Base-by-base conservation (phyloP, 345 rosid genomes). In the Cochlearia excelsa region DNA sequence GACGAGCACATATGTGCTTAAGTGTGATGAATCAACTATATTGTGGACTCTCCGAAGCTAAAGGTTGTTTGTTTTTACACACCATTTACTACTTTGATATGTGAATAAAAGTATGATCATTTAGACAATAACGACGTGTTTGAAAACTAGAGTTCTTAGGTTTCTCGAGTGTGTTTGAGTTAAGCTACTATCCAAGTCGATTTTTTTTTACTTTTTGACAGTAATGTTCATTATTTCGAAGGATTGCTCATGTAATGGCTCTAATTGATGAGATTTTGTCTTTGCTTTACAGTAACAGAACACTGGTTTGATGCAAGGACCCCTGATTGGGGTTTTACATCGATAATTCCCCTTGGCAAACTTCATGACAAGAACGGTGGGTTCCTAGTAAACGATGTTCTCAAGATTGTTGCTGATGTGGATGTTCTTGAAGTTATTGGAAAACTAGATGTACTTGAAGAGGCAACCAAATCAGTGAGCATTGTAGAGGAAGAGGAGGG, bases 371-470 rank as follows among this genome's bases (percentile, higher is more conserved):
- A 49, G 6, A n/a, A 29, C 47, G 30, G 65, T 1, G 66, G 57
- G n/a, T 62, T 51, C 30, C 57, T 49, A 4, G 53, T 74, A 41
- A 81, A 84, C 69, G 90, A 84, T 45, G 70, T 77, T 1, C 78
- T 82, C 56, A 63, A 79, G 6, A 64, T 91, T 48, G 91, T 81
- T 79, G 89, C 75, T 53, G 94, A 85, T 71, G 76, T 91, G 49
- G 29, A 59, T 0, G 31, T 64, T 52, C 67, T 61, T 47, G 54
- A 59, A 69, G 4, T 43, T n/a, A 54, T 61, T 39, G 72, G 71
- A 0, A 67, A 67, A 43, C 5, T 67, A 11, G 65, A 67, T 3
- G 58, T 37, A 3, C 1, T 8, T 4, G 40, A 34, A 34, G 37
- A 34, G 37, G 37, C 37, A 34, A 34, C 37, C 37, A 34, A 6